phyloP scores from a whole-genome alignment of 306 rosid genomes.

The Malus sieversii region DNA sequence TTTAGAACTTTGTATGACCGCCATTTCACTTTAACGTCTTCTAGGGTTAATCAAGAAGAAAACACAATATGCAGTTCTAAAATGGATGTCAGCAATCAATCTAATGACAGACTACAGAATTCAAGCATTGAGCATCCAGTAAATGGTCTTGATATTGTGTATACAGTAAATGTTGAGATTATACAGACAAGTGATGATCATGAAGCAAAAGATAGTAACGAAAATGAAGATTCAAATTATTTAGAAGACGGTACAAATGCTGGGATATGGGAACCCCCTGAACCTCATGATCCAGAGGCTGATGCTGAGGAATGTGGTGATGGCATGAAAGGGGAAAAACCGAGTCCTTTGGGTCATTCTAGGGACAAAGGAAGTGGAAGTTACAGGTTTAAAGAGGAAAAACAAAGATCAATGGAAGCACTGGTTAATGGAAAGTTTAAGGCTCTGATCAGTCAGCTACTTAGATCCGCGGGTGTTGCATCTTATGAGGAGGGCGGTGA shows the following conservation, averaged over 20 bases:
- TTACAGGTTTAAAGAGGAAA: conserved; percentile 60
- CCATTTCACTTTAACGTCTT: conserved; percentile 12
- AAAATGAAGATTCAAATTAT: conserved; percentile 32
- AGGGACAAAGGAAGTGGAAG: conserved; percentile 45
- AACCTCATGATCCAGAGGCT: conserved; percentile 67
- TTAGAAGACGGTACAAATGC: conserved; percentile 32
- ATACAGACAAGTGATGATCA: too few relatives aligned
- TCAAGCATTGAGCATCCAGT: conserved; percentile 10
- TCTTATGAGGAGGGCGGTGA: conserved; percentile 52
- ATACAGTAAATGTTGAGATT: conserved; percentile 38
- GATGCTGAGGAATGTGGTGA: conserved; percentile 70
- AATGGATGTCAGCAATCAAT: conserved; percentile 28
- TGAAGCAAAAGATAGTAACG: conserved; percentile 29
- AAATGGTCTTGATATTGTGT: conserved; percentile 15
- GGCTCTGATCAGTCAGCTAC: conserved; percentile 63
- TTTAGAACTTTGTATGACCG: conserved; percentile 17
- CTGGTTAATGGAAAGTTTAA: conserved; percentile 72
- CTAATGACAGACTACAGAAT: conserved; percentile 24
- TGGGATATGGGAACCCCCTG: conserved; percentile 77
- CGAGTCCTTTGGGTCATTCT: conserved; percentile 41
- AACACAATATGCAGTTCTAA: conserved; percentile 19
- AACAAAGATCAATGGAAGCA: conserved; percentile 58
- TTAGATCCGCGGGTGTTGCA: conserved; percentile 59
- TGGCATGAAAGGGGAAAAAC: conserved; percentile 51
- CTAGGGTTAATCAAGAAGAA: conserved; percentile 51